Evolutionary conservation across 306 rosid species (phyloP).

Genomic region (Quercus wislizeni): DNA sequence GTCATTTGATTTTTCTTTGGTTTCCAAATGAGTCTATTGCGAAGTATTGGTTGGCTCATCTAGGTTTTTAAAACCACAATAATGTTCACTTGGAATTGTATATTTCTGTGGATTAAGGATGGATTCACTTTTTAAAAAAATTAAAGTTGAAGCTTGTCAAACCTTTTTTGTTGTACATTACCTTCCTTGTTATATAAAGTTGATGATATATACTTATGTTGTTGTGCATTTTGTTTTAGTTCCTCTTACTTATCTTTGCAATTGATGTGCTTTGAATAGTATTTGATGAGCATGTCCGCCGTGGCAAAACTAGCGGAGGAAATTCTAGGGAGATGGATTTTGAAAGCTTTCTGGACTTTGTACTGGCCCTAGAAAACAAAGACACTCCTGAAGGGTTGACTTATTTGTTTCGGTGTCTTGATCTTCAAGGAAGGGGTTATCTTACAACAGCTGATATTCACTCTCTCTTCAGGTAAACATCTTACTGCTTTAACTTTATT

Average conservation of each 20-base stretch:
- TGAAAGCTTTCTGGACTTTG: slow-evolving; percentile 85
- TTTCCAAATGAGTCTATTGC: neutral
- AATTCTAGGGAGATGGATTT: slow-evolving; percentile 91
- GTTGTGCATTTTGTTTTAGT: neutral
- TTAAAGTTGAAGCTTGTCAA: neutral
- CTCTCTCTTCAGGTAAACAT: slow-evolving; percentile 82
- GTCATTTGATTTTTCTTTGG: neutral
- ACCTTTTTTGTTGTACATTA: neutral
- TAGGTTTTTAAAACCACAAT: neutral
- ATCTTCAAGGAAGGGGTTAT: slow-evolving; percentile 91
- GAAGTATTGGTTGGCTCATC: neutral
- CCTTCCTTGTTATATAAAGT: neutral
- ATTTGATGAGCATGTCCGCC: slow-evolving; percentile 88
- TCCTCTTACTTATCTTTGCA: neutral
- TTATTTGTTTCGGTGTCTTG: slow-evolving; percentile 94
- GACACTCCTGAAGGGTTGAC: slow-evolving; percentile 97
- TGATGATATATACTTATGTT: neutral
- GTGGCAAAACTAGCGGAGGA: slow-evolving; percentile 75
- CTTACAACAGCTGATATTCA: slow-evolving; percentile 96
- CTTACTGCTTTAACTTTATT: neutral
- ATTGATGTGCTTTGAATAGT: slow-evolving; percentile 43
- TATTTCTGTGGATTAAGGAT: neutral
- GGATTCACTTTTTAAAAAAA: neutral
- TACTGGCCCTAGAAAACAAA: slow-evolving; percentile 94
- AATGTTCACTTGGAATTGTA: neutral